A percentile compares a stretch with the other conserved stretches of the same genome.
phyloP scores from a whole-genome alignment of 2,329 filamentous ascomycete species.

The Colletotrichum destructivum region DNA sequence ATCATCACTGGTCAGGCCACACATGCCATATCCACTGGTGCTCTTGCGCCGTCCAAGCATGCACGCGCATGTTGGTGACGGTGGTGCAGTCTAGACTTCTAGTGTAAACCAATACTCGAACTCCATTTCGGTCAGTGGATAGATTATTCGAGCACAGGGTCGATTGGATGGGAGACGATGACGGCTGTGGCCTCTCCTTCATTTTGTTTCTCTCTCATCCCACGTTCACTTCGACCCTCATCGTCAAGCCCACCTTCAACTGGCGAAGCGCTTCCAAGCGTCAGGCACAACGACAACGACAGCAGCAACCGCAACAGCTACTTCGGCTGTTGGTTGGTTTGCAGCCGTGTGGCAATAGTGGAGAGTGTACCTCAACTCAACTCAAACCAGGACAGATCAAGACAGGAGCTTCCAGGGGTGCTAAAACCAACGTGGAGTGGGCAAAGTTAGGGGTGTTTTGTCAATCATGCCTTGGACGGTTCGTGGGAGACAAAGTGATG shows the following conservation, averaged over 20 bases:
- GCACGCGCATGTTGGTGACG: neutral
- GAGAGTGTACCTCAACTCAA: constrained; percentile 26
- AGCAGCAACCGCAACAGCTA: constrained; percentile 26
- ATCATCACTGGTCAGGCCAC: neutral
- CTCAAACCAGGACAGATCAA: constrained; percentile 4
- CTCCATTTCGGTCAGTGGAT: neutral
- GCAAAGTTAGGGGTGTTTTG: neutral
- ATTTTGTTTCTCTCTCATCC: neutral
- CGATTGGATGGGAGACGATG: constrained; percentile 5
- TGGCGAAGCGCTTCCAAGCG: constrained; percentile 34
- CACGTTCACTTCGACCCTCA: neutral
- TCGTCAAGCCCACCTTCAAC: constrained; percentile 4
- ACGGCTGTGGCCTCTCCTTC: constrained; percentile 3
- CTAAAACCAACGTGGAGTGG: neutral
- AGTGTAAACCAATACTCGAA: constrained; percentile 2
- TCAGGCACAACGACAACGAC: constrained; percentile 30
- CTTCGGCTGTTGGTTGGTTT: constrained; percentile 34
- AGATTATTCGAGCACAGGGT: neutral
- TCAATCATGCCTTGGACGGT: neutral
- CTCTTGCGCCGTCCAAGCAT: neutral
- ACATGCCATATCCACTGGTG: neutral
- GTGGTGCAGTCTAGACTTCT: constrained; percentile 4
- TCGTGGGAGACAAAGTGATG: neutral
- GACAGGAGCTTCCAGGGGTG: constrained; percentile 1
- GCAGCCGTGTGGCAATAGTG: constrained; percentile 35